A percentile compares a stretch with the other conserved stretches of the same genome.
Evolutionary conservation across 1,139 yeast genomes (phyloP).

Genomic region (Yamadazyma triangularis): DNA sequence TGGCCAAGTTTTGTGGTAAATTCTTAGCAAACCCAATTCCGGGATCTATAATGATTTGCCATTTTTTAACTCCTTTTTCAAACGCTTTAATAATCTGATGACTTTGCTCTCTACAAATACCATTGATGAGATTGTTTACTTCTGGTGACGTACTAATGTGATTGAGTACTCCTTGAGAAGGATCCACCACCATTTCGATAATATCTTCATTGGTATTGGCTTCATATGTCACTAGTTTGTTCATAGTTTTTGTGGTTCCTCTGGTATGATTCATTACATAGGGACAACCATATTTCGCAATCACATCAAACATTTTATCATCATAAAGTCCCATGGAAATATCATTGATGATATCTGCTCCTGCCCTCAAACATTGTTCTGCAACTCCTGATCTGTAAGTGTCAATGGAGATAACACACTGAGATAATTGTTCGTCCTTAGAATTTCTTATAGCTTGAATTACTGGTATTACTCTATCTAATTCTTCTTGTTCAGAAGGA

Average conservation of each 20-base stretch:
- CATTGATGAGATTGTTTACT: conserved; percentile 35
- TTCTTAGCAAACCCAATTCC: conserved; percentile 93
- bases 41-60: conserved; percentile 93
- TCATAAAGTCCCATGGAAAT: conserved; percentile 81
- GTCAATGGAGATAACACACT: conserved; percentile 67
- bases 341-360: conserved; percentile 92
- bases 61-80: conserved; percentile 63
- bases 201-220: conserved; percentile 35
- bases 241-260: conserved; percentile 79
- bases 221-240: conserved; percentile 50
- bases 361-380: conserved; percentile 57
- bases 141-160: conserved; percentile 16
- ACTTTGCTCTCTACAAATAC: conserved; percentile 62
- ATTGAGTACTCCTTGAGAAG: conserved; percentile 23
- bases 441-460: conserved; percentile 54
- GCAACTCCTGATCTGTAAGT: conserved; percentile 82
- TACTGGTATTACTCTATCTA: conserved; percentile 65
- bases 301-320: conserved; percentile 55
- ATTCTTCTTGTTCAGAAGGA: conserved; percentile 56
- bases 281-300: conserved; percentile 68
- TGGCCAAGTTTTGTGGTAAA: conserved; percentile 58
- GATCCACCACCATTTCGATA: conserved; percentile 34
- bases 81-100: conserved; percentile 54
- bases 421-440: conserved; percentile 26
- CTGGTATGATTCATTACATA: conserved; percentile 82